Conservation (phyloP, 2,329 filamentous ascomycete species). For the Metarhizium album region DNA sequence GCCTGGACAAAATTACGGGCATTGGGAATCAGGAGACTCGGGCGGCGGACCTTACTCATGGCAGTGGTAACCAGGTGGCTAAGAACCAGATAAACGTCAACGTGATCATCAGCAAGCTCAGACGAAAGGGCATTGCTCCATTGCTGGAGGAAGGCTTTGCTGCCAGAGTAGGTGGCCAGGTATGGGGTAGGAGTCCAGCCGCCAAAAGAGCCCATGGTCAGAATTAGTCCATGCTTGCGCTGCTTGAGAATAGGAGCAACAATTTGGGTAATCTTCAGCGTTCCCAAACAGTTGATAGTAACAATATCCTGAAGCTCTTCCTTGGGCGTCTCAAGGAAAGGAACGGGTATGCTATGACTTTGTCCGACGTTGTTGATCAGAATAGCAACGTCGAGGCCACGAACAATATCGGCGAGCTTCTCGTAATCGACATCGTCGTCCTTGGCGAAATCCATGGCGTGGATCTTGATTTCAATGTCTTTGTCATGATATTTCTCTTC, state of each 20-base stretch:
- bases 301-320: constrained; percentile 83
- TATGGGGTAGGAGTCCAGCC: constrained; percentile 87
- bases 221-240: constrained; percentile 75
- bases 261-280: constrained; percentile 76
- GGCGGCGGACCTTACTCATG: constrained; percentile 89
- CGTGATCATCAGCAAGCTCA: constrained; percentile 69
- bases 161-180: constrained; percentile 91
- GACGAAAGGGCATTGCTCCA: constrained; percentile 82
- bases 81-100: constrained; percentile 85
- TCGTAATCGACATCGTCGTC: constrained; percentile 74
- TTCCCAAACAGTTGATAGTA: constrained; percentile 89
- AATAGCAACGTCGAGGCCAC: constrained; percentile 70
- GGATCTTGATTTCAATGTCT: constrained; percentile 58
- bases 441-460: constrained; percentile 85
- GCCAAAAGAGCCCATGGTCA: constrained; percentile 96
- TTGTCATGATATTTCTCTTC: constrained; percentile 52
- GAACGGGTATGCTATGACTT: constrained; percentile 84
- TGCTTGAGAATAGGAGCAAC: constrained; percentile 76
- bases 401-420: constrained; percentile 55
- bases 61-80: constrained; percentile 90
- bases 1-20: constrained; percentile 73
- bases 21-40: constrained; percentile 67
- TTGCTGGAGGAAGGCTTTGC: constrained; percentile 95
- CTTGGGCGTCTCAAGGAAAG: constrained; percentile 69
- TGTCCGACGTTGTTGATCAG: constrained; percentile 96